These are phyloP conservation scores for Hypoxylon rickii DNA, from an alignment of 495 filamentous ascomycete genomes.

Conservation along the genomic window DNA sequence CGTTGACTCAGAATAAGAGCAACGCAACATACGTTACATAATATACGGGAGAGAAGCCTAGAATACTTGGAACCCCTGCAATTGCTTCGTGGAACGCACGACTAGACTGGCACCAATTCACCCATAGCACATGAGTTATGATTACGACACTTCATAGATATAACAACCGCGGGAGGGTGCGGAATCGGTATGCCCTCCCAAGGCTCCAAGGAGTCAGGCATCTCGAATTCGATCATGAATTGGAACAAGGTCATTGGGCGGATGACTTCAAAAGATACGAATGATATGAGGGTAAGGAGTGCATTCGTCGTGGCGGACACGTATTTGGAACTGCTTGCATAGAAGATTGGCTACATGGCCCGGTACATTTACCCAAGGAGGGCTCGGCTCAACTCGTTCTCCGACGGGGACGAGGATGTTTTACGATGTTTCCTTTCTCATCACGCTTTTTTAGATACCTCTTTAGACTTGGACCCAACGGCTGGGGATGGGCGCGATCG, in stretches of 20 bases:
- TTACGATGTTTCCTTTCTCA: constrained; percentile 20
- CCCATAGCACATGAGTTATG: constrained; percentile 10
- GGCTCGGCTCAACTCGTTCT: constrained; percentile 9
- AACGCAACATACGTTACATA: constrained; percentile 25
- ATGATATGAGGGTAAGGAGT: no score
- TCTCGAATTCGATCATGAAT: constrained; percentile 6
- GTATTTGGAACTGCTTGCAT: constrained; percentile 34
- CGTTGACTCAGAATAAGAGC: constrained; percentile 48
- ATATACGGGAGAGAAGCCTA: background rate
- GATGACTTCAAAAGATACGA: constrained; percentile 7
- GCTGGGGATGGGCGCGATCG: constrained; percentile 8
- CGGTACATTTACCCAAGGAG: constrained; percentile 19
- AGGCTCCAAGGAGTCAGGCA: constrained; percentile 4
- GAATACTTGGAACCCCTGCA: no score
- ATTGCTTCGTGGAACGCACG: constrained; percentile 7
- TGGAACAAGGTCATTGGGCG: constrained; percentile 5
- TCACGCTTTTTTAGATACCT: constrained; percentile 43
- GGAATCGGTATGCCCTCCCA: no score
- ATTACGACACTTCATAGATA: constrained; percentile 27
- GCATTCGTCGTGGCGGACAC: constrained; percentile 8
- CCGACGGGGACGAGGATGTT: background rate
- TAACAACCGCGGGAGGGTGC: no score
- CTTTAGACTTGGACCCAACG: constrained; percentile 37
- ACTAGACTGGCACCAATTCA: constrained; percentile 4
- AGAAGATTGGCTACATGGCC: constrained; percentile 36